phyloP scores from a whole-genome alignment of 2,329 filamentous ascomycete genomes.

The Aspergillus melleus region DNA sequence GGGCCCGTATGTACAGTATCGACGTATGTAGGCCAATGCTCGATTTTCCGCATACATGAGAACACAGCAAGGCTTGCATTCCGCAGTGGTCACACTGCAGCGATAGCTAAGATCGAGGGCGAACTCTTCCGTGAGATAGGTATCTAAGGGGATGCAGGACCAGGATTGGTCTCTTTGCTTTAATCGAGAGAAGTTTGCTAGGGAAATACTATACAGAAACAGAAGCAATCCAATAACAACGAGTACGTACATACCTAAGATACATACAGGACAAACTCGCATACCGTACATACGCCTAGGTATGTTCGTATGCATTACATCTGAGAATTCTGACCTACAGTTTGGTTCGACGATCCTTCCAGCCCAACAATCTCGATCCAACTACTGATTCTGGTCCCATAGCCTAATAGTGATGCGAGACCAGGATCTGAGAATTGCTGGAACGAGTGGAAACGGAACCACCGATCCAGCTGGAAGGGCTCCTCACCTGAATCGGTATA shows the following conservation, averaged over 20 bases:
- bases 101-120: not conserved
- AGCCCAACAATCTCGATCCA: not conserved
- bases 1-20: not conserved
- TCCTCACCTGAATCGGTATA: not conserved
- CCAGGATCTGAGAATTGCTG: not conserved
- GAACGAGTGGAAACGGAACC: not conserved
- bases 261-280: not conserved
- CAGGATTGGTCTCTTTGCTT: not conserved
- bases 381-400: not conserved
- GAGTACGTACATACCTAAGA: not conserved
- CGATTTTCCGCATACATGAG: not conserved
- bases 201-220: not conserved
- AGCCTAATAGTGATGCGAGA: not conserved
- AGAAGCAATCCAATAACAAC: not conserved
- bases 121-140: not conserved
- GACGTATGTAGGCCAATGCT: not conserved
- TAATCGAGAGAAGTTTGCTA: not conserved
- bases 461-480: not conserved
- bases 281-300: not conserved
- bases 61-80: not conserved
- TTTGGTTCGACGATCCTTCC: not conserved
- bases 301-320: not conserved
- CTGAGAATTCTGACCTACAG: not conserved
- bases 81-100: not conserved
- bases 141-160: too few species aligned